A percentile compares a stretch with the other conserved stretches of the same genome.
These are phyloP conservation scores for Bacidia gigantensis DNA, from an alignment of 495 filamentous ascomycete genomes.

Conservation along the genomic window DNA sequence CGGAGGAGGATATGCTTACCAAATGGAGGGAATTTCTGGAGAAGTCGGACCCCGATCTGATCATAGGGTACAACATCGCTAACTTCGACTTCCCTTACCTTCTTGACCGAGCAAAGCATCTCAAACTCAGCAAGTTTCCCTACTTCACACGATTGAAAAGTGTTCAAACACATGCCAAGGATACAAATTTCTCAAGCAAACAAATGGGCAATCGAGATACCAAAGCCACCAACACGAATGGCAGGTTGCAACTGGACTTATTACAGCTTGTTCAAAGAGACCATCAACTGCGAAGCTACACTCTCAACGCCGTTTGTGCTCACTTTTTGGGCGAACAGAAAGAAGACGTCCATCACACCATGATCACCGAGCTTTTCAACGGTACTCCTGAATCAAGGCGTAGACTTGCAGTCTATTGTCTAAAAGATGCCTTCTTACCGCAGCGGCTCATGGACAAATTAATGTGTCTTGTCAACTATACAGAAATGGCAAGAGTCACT, in stretches of 20 bases:
- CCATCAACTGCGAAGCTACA: slow-evolving; percentile 90
- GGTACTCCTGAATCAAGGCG: slow-evolving; percentile 84
- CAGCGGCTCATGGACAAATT: slow-evolving; percentile 94
- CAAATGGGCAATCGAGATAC: slow-evolving; percentile 97
- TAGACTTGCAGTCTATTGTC: slow-evolving; percentile 84
- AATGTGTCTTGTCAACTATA: slow-evolving; percentile 95
- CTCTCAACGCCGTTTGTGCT: slow-evolving; percentile 90
- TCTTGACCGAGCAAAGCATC: slow-evolving; percentile 71
- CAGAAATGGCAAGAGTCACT: slow-evolving; percentile 98
- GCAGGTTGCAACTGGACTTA: slow-evolving; percentile 83
- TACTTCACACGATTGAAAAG: slow-evolving; percentile 68
- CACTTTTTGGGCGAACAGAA: slow-evolving; percentile 97
- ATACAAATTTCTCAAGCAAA: slow-evolving; percentile 87
- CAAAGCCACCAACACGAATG: slow-evolving; percentile 86
- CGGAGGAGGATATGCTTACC: slow-evolving; percentile 74
- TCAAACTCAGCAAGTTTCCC: slow-evolving; percentile 63
- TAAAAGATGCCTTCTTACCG: slow-evolving; percentile 95
- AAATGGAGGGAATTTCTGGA: slow-evolving; percentile 82
- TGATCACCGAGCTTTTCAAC: slow-evolving; percentile 97
- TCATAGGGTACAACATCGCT: slow-evolving; percentile 96
- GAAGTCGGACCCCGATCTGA: slow-evolving; percentile 89
- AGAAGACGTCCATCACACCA: slow-evolving; percentile 96
- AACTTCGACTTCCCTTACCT: slow-evolving; percentile 99
- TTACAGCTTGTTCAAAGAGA: slow-evolving; percentile 89
- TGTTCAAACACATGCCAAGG: slow-evolving; percentile 50